These are phyloP conservation scores for Citrullus amarus DNA, from an alignment of 306 rosid species.

Conservation along the genomic window DNA sequence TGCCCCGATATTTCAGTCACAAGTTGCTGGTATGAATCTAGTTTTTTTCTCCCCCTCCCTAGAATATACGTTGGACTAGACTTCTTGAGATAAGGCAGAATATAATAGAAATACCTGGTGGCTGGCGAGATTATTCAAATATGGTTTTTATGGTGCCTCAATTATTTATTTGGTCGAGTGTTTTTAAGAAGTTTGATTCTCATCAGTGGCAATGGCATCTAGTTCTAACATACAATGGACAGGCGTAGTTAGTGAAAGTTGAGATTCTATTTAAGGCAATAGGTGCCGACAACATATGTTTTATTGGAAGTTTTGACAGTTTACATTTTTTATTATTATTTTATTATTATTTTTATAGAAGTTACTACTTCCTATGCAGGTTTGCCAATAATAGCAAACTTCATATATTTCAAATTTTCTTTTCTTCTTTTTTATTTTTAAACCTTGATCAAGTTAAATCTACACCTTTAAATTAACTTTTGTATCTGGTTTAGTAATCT, in stretches of 20 bases:
- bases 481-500: not conserved
- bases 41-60: slow-evolving; percentile 7
- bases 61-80: not conserved
- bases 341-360: not conserved
- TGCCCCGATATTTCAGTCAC: slow-evolving; percentile 61
- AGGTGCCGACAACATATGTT: not conserved
- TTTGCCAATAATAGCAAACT: not conserved
- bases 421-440: not conserved
- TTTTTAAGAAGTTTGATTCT: not conserved
- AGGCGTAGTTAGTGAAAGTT: not conserved
- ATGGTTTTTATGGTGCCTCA: not conserved
- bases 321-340: not conserved
- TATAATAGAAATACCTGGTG: not conserved
- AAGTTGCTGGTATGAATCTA: slow-evolving; percentile 62
- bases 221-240: not conserved
- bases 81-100: not conserved
- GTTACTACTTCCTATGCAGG: not conserved
- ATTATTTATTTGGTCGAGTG: not conserved
- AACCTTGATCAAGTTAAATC: not conserved
- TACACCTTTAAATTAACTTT: not conserved
- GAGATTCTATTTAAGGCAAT: not conserved
- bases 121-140: not conserved
- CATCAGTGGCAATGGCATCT: not conserved
- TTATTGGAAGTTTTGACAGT: not conserved
- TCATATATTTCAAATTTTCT: not conserved